A percentile compares a stretch with the other conserved stretches of the same genome.
phyloP scores from a whole-genome alignment of 148 eudicot species.

The Nepenthes mirabilis region DNA sequence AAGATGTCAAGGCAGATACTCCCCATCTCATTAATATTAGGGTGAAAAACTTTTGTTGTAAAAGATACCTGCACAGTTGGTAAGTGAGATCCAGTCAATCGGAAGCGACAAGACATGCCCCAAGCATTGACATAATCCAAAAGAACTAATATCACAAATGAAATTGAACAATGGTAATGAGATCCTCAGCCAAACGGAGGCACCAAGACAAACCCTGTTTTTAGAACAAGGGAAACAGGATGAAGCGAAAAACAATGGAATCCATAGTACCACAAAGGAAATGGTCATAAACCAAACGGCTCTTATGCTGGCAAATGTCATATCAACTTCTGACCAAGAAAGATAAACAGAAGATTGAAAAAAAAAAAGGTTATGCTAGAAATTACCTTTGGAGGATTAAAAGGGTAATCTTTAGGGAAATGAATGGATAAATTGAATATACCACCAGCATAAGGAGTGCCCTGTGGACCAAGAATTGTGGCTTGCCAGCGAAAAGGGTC shows the following conservation, averaged over 20 bases:
- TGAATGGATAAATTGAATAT: constrained; percentile 44
- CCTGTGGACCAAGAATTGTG: constrained; percentile 47
- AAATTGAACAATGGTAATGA: background rate
- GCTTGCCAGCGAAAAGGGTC: constrained; percentile 60
- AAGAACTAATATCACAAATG: background rate
- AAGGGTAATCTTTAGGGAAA: constrained; percentile 53
- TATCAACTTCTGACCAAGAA: background rate
- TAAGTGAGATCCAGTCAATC: background rate
- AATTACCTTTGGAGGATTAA: constrained; percentile 59
- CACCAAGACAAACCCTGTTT: background rate
- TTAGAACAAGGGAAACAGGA: no score
- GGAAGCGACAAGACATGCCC: background rate
- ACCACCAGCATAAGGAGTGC: constrained; percentile 59
- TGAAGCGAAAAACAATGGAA: no score
- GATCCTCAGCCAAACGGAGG: background rate
- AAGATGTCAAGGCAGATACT: constrained; percentile 59
- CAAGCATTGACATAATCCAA: background rate
- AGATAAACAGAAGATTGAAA: background rate
- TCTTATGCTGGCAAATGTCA: no score
- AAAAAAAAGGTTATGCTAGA: background rate
- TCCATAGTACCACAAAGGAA: no score
- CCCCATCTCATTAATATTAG: constrained; percentile 56
- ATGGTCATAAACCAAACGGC: no score
- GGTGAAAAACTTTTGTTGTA: constrained; percentile 56
- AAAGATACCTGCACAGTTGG: constrained; percentile 30